These are phyloP conservation scores for Mortierella sp. DNA, from an alignment of 371 early-diverging fungal species.

Conservation along the genomic window DNA sequence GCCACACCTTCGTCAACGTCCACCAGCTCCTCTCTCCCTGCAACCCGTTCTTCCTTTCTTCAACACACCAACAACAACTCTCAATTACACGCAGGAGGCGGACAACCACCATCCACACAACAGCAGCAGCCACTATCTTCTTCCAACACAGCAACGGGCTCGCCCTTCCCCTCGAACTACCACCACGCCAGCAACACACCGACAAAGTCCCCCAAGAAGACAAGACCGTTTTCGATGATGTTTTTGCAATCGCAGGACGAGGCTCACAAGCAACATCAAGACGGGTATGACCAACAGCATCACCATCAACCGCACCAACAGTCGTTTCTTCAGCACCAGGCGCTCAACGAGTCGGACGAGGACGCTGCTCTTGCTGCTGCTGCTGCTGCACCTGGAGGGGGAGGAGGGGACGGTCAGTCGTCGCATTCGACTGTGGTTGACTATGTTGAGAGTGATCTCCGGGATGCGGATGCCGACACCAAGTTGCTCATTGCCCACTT, in stretches of 20 bases:
- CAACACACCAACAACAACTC: constrained; percentile 32
- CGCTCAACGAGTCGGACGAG: constrained; percentile 46
- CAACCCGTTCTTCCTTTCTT: constrained; percentile 12
- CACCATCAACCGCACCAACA: constrained; percentile 17
- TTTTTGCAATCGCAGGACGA: constrained; percentile 45
- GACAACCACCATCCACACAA: neutral
- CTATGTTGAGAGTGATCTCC: constrained; percentile 32
- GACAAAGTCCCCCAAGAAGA: constrained; percentile 39
- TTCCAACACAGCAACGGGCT: constrained; percentile 5
- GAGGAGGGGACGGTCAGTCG: constrained; percentile 22
- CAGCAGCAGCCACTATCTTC: neutral
- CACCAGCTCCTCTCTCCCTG: constrained; percentile 7
- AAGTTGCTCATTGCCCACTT: constrained; percentile 42
- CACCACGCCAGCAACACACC: constrained; percentile 11
- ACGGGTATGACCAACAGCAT: neutral
- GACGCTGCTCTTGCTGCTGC: constrained; percentile 20
- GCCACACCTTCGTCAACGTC: constrained; percentile 41
- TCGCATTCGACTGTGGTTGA: constrained; percentile 23
- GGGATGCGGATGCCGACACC: constrained; percentile 42
- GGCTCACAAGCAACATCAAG: constrained; percentile 13
- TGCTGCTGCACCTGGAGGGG: neutral
- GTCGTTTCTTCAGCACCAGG: neutral
- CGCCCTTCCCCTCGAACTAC: constrained; percentile 10
- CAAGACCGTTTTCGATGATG: constrained; percentile 49
- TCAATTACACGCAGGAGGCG: constrained; percentile 14